These are phyloP conservation scores for Groenewaldozyma auringiensis DNA, from an alignment of 1,139 yeast genomes.

Conservation along the genomic window DNA sequence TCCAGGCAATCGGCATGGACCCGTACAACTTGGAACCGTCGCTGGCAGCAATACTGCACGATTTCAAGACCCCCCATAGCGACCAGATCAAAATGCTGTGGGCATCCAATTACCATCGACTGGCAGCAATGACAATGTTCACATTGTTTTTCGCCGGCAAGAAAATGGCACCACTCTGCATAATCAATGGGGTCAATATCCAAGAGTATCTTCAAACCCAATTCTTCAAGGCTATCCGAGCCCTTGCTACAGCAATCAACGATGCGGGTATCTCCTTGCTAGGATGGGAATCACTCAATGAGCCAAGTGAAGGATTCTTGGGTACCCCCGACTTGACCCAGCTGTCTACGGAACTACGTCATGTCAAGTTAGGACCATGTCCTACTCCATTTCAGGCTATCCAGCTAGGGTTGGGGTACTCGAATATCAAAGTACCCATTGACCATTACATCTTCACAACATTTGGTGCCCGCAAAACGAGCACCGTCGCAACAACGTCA, in stretches of 20 bases:
- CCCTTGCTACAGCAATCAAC: constrained; percentile 47
- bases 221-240: constrained; percentile 48
- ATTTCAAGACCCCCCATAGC: constrained; percentile 36
- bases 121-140: constrained; percentile 76
- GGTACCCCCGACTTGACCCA: constrained; percentile 24
- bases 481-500: constrained; percentile 60
- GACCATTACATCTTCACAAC: constrained; percentile 59
- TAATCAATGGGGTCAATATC: constrained; percentile 62
- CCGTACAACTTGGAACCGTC: constrained; percentile 56
- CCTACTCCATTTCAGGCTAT: constrained; percentile 29
- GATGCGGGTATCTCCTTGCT: constrained; percentile 52
- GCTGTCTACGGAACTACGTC: constrained; percentile 25
- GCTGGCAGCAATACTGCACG: constrained; percentile 63
- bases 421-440: constrained; percentile 44
- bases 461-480: constrained; percentile 63
- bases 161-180: constrained; percentile 59
- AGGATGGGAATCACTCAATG: constrained; percentile 85
- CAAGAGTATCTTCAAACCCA: constrained; percentile 69
- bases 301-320: constrained; percentile 49
- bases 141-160: constrained; percentile 75
- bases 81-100: constrained; percentile 61
- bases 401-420: constrained; percentile 61
- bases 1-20: constrained; percentile 77
- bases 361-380: constrained; percentile 25
- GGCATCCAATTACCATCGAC: constrained; percentile 74